A percentile compares a stretch with the other conserved stretches of the same genome.
Conservation (phyloP, 148 eudicot genomes). For the Pharnaceum exiguum region DNA sequence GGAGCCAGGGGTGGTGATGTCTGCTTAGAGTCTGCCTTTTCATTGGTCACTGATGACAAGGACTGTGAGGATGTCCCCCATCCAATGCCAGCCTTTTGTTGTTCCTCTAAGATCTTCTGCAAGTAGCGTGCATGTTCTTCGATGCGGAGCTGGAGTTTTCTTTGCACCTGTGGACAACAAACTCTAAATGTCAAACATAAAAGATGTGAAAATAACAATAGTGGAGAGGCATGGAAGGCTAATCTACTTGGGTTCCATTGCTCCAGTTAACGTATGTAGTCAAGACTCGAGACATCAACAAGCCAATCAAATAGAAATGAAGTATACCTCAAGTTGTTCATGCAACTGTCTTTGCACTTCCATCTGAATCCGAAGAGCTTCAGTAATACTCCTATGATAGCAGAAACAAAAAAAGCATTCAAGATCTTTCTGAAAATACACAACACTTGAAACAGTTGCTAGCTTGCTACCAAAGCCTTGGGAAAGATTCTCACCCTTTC, state of each 20-base stretch:
- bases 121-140: constrained; percentile 42
- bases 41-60: constrained; percentile 16
- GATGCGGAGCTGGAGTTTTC: constrained; percentile 40
- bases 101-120: constrained; percentile 44
- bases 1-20: constrained; percentile 13
- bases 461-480: too few relatives aligned
- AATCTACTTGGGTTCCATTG: too few relatives aligned
- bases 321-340: constrained; percentile 40
- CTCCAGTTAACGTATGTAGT: too few relatives aligned
- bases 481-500: constrained; percentile 24
- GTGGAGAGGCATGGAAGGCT: background rate
- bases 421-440: background rate
- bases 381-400: constrained; percentile 19
- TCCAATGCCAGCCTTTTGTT: constrained; percentile 31
- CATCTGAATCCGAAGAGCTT: constrained; percentile 38
- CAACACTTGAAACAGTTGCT: background rate
- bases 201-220: too few relatives aligned
- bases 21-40: constrained; percentile 11
- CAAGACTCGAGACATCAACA: background rate
- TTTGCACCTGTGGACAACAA: constrained; percentile 28
- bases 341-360: constrained; percentile 46
- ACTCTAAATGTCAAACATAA: background rate
- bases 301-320: background rate
- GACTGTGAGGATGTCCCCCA: constrained; percentile 24
- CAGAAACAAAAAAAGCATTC: background rate